Base-by-base conservation (phyloP, 2,329 filamentous ascomycete genomes). In the Trichoderma citrinoviride region DNA sequence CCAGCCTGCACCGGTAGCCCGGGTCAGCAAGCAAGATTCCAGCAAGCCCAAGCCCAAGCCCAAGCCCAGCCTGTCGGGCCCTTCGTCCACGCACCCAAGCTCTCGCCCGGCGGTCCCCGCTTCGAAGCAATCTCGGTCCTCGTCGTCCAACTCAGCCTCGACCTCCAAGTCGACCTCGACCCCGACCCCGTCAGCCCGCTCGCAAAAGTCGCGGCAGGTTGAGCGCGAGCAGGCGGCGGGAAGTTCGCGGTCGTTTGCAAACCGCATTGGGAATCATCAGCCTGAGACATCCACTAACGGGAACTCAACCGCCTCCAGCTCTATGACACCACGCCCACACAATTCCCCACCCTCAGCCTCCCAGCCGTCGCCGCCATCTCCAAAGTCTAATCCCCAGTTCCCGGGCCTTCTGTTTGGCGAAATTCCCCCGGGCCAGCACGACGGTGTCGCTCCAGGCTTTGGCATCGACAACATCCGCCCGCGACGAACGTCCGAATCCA, bases 351-450 rank as follows among this genome's bases (percentile, higher is more conserved):
- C 67, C 70, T 76, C 73, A 71, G 74, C 74, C 47, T 74, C 74
- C 47, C 67, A 73, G 75, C 65, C 75, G 68, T 68, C 69, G 47
- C 68, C 74, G 58, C 69, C 72, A 47, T 73, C 77, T 69, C 72
- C 78, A 73, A 68, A 69, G 73, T 75, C 67, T 70, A 70, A 69
- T 57, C 73, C 71, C 37, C 75, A 75, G 67, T 70, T 79, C 54
- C 80, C 82, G 61, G 83, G 83, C 67, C 84, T 91, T 41, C 78
- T 93, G 21, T 94, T 94, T 77, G 91, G 91, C 43, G 91, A 93
- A 75, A 84, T 93, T 69, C 78, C 87, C 29, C 83, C 86, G n/a
- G 81, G 86, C 43, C 82, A 86, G 69, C 81, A 80, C 70, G 81
- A 85, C 69, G 73, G 81, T 27, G 76, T 80, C 21, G 78, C 82